phyloP scores from a whole-genome alignment of 225 moss, liverwort and hornwort species.

The Physcomitrium patens region DNA sequence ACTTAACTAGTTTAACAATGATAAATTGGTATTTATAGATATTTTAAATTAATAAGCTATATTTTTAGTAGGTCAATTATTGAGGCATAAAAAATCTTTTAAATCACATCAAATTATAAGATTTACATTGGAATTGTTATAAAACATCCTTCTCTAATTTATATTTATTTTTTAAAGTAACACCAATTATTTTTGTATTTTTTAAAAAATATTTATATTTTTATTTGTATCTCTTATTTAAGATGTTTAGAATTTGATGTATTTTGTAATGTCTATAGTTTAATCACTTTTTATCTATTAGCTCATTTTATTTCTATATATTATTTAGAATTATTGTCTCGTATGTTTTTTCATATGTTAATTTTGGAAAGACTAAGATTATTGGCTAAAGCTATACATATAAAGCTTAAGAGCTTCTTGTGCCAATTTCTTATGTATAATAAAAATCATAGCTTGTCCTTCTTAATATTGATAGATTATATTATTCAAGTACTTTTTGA shows the following conservation, averaged over 20 bases:
- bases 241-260: conserved; percentile 71
- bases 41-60: neutral
- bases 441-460: conserved; percentile 58
- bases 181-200: neutral
- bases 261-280: conserved; percentile 68
- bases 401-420: conserved; percentile 75
- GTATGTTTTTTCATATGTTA: conserved; percentile 59
- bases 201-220: neutral
- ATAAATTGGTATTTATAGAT: neutral
- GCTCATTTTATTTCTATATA: conserved; percentile 85
- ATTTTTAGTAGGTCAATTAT: neutral
- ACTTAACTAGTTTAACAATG: neutral
- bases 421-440: conserved; percentile 80
- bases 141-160: neutral
- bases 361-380: conserved; percentile 71
- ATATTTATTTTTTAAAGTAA: neutral
- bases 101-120: too few species aligned
- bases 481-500: conserved; percentile 49
- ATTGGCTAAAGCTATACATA: conserved; percentile 65
- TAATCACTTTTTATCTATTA: conserved; percentile 75
- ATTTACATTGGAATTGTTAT: neutral
- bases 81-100: neutral
- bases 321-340: conserved; percentile 74
- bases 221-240: conserved; percentile 13
- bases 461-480: conserved; percentile 72